A percentile compares a stretch with the other conserved stretches of the same genome.
phyloP scores from a whole-genome alignment of 208 protist genomes.

The Trichomonas tenax region DNA sequence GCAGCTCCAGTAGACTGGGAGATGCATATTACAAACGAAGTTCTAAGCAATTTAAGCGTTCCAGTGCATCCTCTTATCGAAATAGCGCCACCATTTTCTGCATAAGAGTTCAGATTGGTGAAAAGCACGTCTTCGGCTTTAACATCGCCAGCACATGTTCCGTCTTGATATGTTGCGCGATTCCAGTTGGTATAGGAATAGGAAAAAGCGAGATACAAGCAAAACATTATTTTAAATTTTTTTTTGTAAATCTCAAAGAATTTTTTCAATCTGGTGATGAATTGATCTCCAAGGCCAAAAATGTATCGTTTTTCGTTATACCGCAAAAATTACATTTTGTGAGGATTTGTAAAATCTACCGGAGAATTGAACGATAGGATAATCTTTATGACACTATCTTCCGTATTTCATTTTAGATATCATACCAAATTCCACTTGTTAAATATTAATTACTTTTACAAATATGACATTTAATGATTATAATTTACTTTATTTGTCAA shows the following conservation, averaged over 20 bases:
- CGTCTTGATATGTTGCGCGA: neutral
- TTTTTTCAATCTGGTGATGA: too few species aligned
- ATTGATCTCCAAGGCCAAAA: too few species aligned
- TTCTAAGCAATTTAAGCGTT: neutral
- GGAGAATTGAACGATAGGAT: neutral
- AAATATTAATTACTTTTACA: too few species aligned
- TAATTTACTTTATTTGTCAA: too few species aligned
- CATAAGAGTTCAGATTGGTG: neutral
- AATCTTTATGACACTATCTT: too few species aligned
- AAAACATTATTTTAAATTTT: neutral
- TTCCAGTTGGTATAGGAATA: neutral
- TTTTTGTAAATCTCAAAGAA: neutral
- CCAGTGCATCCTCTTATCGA: neutral
- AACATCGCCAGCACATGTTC: neutral
- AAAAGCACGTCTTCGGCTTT: neutral
- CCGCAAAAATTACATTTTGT: neutral
- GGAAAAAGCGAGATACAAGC: neutral
- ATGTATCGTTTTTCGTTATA: too few species aligned
- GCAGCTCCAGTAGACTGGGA: neutral
- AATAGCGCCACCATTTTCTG: neutral
- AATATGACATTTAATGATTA: too few species aligned
- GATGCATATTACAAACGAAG: neutral
- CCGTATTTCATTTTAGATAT: too few species aligned
- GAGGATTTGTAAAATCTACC: neutral
- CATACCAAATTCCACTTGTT: too few species aligned